A percentile compares a stretch with the other conserved stretches of the same genome.
Conservation (phyloP, 2,329 filamentous ascomycete species). For the Leptosphaerulina australis region DNA sequence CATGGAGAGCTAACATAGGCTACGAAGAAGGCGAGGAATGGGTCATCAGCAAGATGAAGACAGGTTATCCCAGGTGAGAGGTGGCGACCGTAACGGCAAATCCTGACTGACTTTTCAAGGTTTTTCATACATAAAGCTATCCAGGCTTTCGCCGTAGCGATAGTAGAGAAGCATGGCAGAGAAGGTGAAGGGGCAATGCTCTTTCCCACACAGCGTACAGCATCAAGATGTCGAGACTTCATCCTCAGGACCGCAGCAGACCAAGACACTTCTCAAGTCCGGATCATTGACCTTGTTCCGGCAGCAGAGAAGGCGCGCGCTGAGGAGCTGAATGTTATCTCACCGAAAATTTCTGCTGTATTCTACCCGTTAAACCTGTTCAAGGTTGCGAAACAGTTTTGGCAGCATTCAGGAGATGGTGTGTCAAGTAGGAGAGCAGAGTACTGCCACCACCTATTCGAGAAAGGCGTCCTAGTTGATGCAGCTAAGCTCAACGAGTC, state of each 20-base stretch:
- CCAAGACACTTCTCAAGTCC: conserved; percentile 57
- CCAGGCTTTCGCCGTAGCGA: conserved; percentile 70
- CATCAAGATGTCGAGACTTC: conserved; percentile 77
- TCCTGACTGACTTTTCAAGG: conserved; percentile 52
- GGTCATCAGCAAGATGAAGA: conserved; percentile 84
- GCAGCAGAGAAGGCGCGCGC: conserved; percentile 61
- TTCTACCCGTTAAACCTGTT: conserved; percentile 72
- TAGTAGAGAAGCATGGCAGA: conserved; percentile 68
- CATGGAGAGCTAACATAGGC: conserved; percentile 87
- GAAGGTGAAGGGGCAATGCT: conserved; percentile 74
- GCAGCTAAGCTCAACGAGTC: conserved; percentile 45
- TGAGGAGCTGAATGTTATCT: conserved; percentile 52
- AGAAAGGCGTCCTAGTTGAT: conserved; percentile 69
- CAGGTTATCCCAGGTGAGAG: conserved; percentile 81
- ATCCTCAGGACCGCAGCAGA: conserved; percentile 65
- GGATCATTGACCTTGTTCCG: conserved; percentile 68
- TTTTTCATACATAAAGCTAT: conserved; percentile 94
- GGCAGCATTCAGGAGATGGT: conserved; percentile 95
- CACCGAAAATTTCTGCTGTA: conserved; percentile 60
- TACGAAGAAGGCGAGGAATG: conserved; percentile 92
- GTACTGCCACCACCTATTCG: conserved; percentile 79
- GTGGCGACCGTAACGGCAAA: not conserved
- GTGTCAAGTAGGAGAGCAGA: conserved; percentile 89
- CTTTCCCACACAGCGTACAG: conserved; percentile 74
- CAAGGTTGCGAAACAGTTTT: conserved; percentile 85